Evolutionary conservation across 345 rosid species (phyloP).

Genomic region (Syzygium oleosum): DNA sequence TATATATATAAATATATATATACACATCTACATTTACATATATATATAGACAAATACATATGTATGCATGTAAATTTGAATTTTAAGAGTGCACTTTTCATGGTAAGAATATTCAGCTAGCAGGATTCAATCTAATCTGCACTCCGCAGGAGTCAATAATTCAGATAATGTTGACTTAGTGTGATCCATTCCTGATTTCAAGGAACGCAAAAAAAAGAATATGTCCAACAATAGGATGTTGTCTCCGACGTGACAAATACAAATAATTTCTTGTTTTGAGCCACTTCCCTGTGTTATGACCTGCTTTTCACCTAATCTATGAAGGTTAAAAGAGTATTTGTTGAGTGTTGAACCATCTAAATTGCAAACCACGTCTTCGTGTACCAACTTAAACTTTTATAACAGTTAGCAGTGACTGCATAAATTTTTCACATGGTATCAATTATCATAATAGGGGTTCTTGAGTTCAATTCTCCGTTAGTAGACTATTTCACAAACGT

Average conservation of each 20-base stretch:
- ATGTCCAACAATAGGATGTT: neutral
- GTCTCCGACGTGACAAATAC: neutral
- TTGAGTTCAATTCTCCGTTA: too few relatives aligned
- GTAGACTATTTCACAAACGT: too few relatives aligned
- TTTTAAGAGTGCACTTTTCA: neutral
- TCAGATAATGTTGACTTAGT: neutral
- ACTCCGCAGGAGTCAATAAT: neutral
- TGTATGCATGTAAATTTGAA: too few relatives aligned
- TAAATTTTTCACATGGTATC: neutral
- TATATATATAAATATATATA: too few relatives aligned
- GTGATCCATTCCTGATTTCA: too few relatives aligned
- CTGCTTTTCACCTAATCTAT: neutral
- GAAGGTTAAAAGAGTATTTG: neutral
- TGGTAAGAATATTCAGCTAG: neutral
- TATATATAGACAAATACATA: too few relatives aligned
- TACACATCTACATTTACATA: too few relatives aligned
- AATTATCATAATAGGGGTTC: too few relatives aligned
- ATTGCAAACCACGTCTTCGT: too few relatives aligned
- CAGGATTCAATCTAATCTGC: neutral
- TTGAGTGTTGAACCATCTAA: neutral
- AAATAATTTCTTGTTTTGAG: neutral
- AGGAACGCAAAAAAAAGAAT: too few relatives aligned
- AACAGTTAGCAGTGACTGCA: too few relatives aligned
- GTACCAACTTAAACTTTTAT: neutral
- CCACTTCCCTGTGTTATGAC: neutral